Conservation (phyloP, 73 alveolate genomes). For the Tetrahymena malaccensis region DNA sequence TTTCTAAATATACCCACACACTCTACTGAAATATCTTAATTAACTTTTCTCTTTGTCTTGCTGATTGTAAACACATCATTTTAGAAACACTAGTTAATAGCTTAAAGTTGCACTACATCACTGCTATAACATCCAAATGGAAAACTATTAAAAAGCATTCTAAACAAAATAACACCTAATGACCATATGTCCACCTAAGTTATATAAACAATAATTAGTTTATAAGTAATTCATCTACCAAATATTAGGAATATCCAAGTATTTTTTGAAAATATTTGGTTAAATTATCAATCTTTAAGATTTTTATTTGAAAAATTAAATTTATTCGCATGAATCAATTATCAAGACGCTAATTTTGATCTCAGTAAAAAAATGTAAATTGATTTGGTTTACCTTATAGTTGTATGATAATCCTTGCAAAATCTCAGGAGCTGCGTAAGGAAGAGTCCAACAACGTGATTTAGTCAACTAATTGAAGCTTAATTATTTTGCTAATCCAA, state of each 20-base stretch:
- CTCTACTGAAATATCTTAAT: background rate
- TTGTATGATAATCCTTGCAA: background rate
- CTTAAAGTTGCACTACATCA: background rate
- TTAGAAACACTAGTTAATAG: background rate
- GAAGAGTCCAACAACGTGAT: background rate
- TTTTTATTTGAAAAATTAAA: background rate
- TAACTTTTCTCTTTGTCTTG: background rate
- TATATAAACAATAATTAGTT: too few species aligned
- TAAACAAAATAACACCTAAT: background rate
- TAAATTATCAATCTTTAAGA: too few species aligned
- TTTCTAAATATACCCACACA: background rate
- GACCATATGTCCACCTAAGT: background rate
- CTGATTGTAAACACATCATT: background rate
- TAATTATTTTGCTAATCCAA: background rate
- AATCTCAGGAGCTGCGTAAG: background rate
- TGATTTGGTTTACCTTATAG: background rate
- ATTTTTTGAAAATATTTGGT: too few species aligned
- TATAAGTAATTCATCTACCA: too few species aligned
- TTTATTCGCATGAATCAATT: background rate
- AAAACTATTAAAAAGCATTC: background rate
- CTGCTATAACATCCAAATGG: background rate
- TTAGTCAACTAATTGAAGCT: background rate
- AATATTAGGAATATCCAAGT: background rate
- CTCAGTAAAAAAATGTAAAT: background rate
- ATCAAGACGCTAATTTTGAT: background rate